Conservation (phyloP, 495 filamentous ascomycete species). For the Neurospora sp. region DNA sequence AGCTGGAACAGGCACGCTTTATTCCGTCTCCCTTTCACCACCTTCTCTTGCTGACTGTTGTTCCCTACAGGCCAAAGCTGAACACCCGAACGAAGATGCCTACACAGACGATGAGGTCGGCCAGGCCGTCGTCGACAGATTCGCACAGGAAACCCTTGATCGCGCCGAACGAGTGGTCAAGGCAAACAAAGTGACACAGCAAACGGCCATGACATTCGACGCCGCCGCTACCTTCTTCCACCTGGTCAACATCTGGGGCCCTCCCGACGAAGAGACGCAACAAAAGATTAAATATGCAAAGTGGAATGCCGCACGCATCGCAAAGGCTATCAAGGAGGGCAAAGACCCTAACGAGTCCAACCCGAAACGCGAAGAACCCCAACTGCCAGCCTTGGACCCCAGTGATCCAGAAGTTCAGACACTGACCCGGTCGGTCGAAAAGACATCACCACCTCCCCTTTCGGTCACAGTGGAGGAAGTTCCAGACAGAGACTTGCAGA, state of each 20-base stretch:
- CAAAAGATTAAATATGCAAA: slow-evolving; percentile 93
- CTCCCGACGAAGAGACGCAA: slow-evolving; percentile 62
- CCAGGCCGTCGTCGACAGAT: slow-evolving; percentile 88
- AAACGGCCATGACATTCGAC: slow-evolving; percentile 88
- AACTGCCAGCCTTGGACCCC: slow-evolving; percentile 40
- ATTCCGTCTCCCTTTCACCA: not conserved
- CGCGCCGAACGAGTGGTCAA: slow-evolving; percentile 73
- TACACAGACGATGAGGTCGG: slow-evolving; percentile 73
- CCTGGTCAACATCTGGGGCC: slow-evolving; percentile 71
- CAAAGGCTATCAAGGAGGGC: slow-evolving; percentile 81
- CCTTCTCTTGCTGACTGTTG: not conserved
- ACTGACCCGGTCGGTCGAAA: slow-evolving; percentile 24
- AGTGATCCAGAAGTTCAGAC: slow-evolving; percentile 55
- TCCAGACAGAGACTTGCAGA: slow-evolving; percentile 33
- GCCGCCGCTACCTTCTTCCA: slow-evolving; percentile 90
- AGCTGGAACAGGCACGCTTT: slow-evolving; percentile 64
- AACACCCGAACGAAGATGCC: slow-evolving; percentile 47
- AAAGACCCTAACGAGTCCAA: slow-evolving; percentile 90
- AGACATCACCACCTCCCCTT: slow-evolving; percentile 32
- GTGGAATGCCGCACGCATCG: slow-evolving; percentile 86
- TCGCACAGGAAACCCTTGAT: slow-evolving; percentile 77
- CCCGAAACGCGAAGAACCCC: slow-evolving; percentile 46
- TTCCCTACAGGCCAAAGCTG: slow-evolving; percentile 49
- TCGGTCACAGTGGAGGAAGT: slow-evolving; percentile 48
- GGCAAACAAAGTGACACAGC: slow-evolving; percentile 78